These are phyloP conservation scores for Penicillium odoratum DNA, from an alignment of 495 filamentous ascomycete genomes.

Conservation along the genomic window DNA sequence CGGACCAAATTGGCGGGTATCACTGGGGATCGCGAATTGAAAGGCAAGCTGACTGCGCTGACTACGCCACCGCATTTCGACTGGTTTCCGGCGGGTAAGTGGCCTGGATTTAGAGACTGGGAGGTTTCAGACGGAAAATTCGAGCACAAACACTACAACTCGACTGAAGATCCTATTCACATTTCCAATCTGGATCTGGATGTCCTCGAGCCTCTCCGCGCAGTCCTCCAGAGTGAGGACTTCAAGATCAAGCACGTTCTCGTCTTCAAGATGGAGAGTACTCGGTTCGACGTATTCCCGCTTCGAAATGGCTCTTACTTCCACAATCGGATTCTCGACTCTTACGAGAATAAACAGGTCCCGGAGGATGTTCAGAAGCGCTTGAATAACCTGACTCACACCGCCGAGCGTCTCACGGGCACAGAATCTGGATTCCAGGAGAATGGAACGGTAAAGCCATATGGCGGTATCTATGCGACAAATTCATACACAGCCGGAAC, in stretches of 20 bases:
- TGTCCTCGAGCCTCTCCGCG: constrained; percentile 29
- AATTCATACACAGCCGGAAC: constrained; percentile 38
- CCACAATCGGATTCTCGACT: constrained; percentile 33
- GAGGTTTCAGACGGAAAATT: constrained; percentile 2
- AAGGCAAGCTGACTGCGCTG: constrained; percentile 23
- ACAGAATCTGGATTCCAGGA: constrained; percentile 21
- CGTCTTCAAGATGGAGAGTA: constrained; percentile 43
- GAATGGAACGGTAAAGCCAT: constrained; percentile 21
- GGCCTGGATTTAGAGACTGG: constrained; percentile 33
- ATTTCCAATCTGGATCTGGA: constrained; percentile 39
- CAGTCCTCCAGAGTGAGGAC: constrained; percentile 23
- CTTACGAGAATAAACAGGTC: constrained; percentile 22
- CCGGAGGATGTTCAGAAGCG: constrained; percentile 26
- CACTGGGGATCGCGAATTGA: constrained; percentile 13
- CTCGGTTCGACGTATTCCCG: constrained; percentile 46
- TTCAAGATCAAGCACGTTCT: constrained; percentile 44
- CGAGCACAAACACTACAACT: constrained; percentile 32
- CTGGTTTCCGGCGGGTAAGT: constrained; percentile 27
- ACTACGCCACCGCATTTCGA: constrained; percentile 18
- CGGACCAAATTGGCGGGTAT: constrained; percentile 23
- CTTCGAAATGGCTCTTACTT: constrained; percentile 33
- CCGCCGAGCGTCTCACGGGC: constrained; percentile 39
- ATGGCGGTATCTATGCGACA: constrained; percentile 40
- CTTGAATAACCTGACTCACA: constrained; percentile 34
- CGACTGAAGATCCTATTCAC: constrained; percentile 39